Base-by-base conservation (phyloP, 2,329 filamentous ascomycete species). In the Davidsoniella australis region DNA sequence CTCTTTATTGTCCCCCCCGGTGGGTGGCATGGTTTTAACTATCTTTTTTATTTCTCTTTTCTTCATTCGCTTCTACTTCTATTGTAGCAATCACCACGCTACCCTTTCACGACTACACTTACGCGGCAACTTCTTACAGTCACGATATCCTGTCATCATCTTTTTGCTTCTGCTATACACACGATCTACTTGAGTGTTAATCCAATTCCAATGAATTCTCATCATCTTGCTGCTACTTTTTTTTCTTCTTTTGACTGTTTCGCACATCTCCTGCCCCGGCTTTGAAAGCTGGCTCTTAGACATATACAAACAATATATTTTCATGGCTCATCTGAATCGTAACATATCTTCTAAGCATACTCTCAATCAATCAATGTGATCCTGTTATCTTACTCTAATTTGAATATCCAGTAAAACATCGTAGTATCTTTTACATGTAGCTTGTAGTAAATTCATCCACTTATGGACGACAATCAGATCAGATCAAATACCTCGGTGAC, bases 61-160 rank as follows among this genome's bases (percentile, higher is more conserved):
- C 40, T 44, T 38, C 41, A 26, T 40, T 37, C 40, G 8, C 26
- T 23, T 33, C 45, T 51, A 38, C 26, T 23, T 33, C 45, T 51
- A 38, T 36, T 39, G 44, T 39, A 43, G 49, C 29, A 41, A 16
- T 47, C 33, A 36, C 26, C 29, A 33, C 12, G 23, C 37, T 48
- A 47, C 29, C 37, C 33, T 18, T 38, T 50, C 45, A 52, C 39
- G 39, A 47, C 44, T 26, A 49, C 43, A 43, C 49, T 53, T 39
- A 47, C 51, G 50, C 50, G 46, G 50, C 37, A 18, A 42, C 42
- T 44, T 33, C 33, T 41, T 41, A 33, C 24, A 20, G 37, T 47
- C 45, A 49, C 49, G 47, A 52, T 52, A 52, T 49, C 47, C 46
- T 46, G 45, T 50, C 24, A 44, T 37, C 40, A 14, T 44, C 20